Conservation (phyloP, 192 early-diverging fungal species). For the Chytriomyces sp. region DNA sequence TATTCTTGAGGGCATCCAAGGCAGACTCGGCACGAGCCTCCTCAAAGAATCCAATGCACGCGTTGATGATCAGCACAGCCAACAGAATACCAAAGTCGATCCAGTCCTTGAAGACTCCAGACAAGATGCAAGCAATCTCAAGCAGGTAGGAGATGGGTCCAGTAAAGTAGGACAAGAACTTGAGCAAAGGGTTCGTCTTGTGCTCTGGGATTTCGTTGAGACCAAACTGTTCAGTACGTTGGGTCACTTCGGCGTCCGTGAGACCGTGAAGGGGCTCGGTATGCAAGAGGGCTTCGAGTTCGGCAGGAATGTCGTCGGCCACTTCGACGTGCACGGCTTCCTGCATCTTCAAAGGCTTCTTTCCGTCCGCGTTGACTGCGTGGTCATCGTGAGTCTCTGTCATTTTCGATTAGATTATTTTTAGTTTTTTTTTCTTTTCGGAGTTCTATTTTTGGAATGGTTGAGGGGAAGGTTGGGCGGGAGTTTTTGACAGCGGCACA, state of each 20-base stretch:
- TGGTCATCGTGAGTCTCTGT: not conserved
- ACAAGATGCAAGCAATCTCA: conserved; percentile 84
- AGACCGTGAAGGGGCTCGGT: conserved; percentile 79
- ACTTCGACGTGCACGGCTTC: conserved; percentile 47
- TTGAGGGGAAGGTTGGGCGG: too few relatives aligned
- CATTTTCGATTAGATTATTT: too few relatives aligned
- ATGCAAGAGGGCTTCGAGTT: conserved; percentile 57
- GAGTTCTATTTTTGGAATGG: too few relatives aligned
- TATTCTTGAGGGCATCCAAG: conserved; percentile 92
- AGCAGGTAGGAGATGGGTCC: conserved; percentile 56
- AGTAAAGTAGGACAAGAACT: conserved; percentile 77
- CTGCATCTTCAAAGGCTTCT: conserved; percentile 10
- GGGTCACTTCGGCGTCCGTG: conserved; percentile 70
- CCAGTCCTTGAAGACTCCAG: conserved; percentile 82
- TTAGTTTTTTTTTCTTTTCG: too few relatives aligned
- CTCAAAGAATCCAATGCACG: conserved; percentile 86
- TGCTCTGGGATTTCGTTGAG: conserved; percentile 72
- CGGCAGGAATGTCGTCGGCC: conserved; percentile 36
- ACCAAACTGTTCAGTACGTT: conserved; percentile 75
- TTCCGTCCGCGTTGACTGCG: not conserved
- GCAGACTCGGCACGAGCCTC: conserved; percentile 92
- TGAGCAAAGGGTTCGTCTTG: conserved; percentile 78
- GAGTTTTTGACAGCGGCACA: too few relatives aligned
- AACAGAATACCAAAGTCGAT: conserved; percentile 84
- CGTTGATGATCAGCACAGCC: conserved; percentile 79